Base-by-base conservation (phyloP, 2,329 filamentous ascomycete species). In the Bisporella sp. region DNA sequence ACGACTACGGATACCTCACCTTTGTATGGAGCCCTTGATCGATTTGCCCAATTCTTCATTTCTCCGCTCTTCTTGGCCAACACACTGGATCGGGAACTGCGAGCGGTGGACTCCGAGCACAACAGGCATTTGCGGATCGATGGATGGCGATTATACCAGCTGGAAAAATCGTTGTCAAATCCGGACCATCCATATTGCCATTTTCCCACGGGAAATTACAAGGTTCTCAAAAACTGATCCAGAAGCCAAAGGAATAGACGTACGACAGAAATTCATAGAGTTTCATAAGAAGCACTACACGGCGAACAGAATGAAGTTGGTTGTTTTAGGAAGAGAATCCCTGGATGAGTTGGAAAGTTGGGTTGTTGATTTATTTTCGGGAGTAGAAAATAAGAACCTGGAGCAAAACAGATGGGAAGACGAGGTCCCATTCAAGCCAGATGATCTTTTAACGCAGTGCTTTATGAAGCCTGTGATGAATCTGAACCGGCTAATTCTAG, bases 101-200 rank as follows among this genome's bases (percentile, higher is more conserved):
- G 76, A 58, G 85, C 85, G 3, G 85, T 89, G 42, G 85, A 89
- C 64, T 88, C 85, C 11, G 85, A 89, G 66, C 87, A 88, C 67
- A 89, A 89, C 74, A 88, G 88, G 73, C 88, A 89, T 61, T 68
- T 89, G 43, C 85, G 88, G 66, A 85, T 77, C 63, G 85, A 89
- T 63, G 74, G 76, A 57, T 88, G 85, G 84, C 75, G 85, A 31
- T 67, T 87, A 58, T 79, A 85, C 64, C 85, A 89, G 64, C 68
- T 89, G 45, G 81, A 82, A 65, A 87, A 87, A 66, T 81, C 81
- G 11, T 70, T 87, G 30, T 83, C 83, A 3, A 88, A 84, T 63
- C 78, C 81, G 11, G 73, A 78, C 8, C 85, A 88, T 64, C 85
- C 85, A 31, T 88, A 83, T 64, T 80, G 82, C 65, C 81, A 87